phyloP scores from a whole-genome alignment of 1,284 basidiomycete genomes.

The Rhodotorula sp. region DNA sequence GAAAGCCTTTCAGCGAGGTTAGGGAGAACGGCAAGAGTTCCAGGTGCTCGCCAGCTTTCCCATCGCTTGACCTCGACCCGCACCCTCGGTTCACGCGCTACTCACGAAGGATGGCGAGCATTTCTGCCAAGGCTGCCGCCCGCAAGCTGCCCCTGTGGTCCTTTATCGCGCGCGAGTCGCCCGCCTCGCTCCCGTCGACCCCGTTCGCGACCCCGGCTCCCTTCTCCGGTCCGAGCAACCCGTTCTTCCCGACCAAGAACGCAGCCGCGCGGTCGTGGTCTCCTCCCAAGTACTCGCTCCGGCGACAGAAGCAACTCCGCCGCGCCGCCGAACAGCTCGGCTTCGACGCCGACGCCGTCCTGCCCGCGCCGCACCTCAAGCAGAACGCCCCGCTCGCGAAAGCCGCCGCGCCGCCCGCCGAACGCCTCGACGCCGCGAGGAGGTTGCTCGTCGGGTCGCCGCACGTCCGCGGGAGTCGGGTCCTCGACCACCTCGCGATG shows the following conservation, averaged over 20 bases:
- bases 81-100: neutral
- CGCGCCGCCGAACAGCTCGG: conserved; percentile 12
- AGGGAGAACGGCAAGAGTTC: no score
- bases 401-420: neutral
- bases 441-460: conserved; percentile 5
- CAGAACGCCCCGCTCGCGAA: neutral
- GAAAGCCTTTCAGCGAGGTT: no score
- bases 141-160: conserved; percentile 22
- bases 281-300: conserved; percentile 37
- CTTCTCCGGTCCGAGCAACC: conserved; percentile 25
- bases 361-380: conserved; percentile 12
- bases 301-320: conserved; percentile 36
- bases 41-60: no score
- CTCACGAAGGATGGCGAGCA: neutral
- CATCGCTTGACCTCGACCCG: neutral
- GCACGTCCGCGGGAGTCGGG: conserved; percentile 20
- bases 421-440: conserved; percentile 3
- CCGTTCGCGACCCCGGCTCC: conserved; percentile 13
- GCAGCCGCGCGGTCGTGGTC: conserved; percentile 25
- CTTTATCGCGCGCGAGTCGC: conserved; percentile 38
- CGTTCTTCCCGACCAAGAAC: conserved; percentile 32
- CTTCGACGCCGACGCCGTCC: conserved; percentile 15
- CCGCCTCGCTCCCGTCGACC: conserved; percentile 20
- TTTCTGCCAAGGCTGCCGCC: conserved; percentile 13
- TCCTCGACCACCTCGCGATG: conserved; percentile 31